Evolutionary conservation across 208 protist species (phyloP), one percentile per base, ranked within the genome.

Genomic region (Perkinsela sp.): DNA sequence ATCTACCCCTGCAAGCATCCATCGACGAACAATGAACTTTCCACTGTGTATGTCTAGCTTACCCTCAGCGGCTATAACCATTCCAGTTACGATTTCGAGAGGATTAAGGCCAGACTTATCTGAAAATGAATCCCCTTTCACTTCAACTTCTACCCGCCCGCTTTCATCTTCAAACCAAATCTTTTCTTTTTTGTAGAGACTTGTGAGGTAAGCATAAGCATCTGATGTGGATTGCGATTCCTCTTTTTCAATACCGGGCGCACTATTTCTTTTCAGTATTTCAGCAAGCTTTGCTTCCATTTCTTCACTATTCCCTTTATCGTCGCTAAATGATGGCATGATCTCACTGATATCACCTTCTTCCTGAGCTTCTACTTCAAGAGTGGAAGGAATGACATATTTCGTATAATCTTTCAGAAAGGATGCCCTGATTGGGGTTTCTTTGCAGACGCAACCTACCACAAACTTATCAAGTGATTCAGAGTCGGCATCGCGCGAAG

Each of bases 351-450:
- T 6, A 57, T 57, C 40, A 57, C 40, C 40, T n/a, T 57, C 40
- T 57, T 57, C 40, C 22, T 22, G 6, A n/a, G 40, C 40, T 22
- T 57, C 40, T 22, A 57, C 40, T 57, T 57, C 40, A 57, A 57
- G 40, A n/a, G 40, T n/a, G 13, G 40, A 57, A 57, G 40, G 40
- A 57, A 57, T 57, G 40, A 57, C 40, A 57, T n/a, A 57, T 57
- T 57, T 57, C 13, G 40, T 57, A 22, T 57, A 57, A 57, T 57
- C 40, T 22, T 57, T 57, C 40, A 57, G 22, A 22, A 57, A 57
- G 6, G 40, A 57, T n/a, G 40, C 13, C 40, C 40, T 6, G 22
- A 57, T 57, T 6, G 40, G 40, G 13, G 40, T 57, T n/a, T 57
- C 40, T 57, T 57, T 57, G 40, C 22, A 57, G 22, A 57, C 22